Conservation (phyloP, 2,329 filamentous ascomycete genomes). For the Aspergillus ochraceus region DNA sequence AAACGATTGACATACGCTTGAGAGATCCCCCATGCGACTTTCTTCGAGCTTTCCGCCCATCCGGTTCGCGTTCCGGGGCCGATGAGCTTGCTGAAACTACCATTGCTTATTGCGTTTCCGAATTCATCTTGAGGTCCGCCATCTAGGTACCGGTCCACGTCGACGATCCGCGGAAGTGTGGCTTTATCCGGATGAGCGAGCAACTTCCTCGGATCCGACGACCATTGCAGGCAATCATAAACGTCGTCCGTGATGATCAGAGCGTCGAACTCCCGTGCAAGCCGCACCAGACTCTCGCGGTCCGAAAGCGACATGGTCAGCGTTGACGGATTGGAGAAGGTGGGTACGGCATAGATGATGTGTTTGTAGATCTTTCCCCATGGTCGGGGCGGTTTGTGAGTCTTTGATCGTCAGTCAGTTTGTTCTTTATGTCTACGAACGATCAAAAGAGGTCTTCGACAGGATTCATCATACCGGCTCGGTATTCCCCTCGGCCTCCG, state of each 20-base stretch:
- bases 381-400: slow-evolving; percentile 58
- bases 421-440: background rate
- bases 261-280: slow-evolving; percentile 77
- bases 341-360: slow-evolving; percentile 84
- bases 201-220: slow-evolving; percentile 34
- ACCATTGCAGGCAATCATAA: slow-evolving; percentile 90
- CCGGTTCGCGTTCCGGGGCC: slow-evolving; percentile 80
- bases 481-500: slow-evolving; percentile 37
- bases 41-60: slow-evolving; percentile 76
- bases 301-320: slow-evolving; percentile 73
- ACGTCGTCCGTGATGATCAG: slow-evolving; percentile 89
- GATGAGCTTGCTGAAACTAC: slow-evolving; percentile 84
- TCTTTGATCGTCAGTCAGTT: slow-evolving; percentile 33
- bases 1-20: slow-evolving; percentile 52
- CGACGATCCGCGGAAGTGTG: slow-evolving; percentile 69
- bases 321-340: slow-evolving; percentile 84
- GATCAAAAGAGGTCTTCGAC: background rate
- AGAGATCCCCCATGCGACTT: slow-evolving; percentile 59
- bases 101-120: slow-evolving; percentile 81
- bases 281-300: slow-evolving; percentile 66
- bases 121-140: slow-evolving; percentile 63
- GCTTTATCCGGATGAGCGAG: slow-evolving; percentile 38
- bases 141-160: slow-evolving; percentile 71
- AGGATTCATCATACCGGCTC: slow-evolving; percentile 41
- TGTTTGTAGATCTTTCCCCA: slow-evolving; percentile 80